Evolutionary conservation across 306 rosid genomes (phyloP).

Genomic region (Fragaria nilgerrensis): DNA sequence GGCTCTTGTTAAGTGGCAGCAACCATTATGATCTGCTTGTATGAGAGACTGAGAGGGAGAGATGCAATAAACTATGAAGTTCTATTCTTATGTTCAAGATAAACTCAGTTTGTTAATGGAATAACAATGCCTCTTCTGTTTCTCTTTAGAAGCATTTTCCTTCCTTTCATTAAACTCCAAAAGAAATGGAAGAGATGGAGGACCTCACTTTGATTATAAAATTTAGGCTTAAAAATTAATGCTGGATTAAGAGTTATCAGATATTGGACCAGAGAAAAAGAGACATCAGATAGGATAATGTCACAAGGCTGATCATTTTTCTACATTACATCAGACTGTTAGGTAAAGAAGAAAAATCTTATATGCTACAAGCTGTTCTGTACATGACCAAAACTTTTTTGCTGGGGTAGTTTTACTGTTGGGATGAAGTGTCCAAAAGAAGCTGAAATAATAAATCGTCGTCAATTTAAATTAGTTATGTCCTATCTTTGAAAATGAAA

Average conservation of each 20-base stretch:
- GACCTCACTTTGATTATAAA: background rate
- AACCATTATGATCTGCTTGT: slow-evolving; percentile 91
- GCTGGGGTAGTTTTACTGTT: background rate
- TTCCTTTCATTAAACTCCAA: background rate
- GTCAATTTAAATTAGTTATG: no score
- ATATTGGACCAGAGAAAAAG: background rate
- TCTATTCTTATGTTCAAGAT: background rate
- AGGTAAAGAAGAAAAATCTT: background rate
- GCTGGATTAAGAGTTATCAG: background rate
- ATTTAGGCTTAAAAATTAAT: background rate
- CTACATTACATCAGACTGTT: background rate
- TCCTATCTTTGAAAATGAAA: no score
- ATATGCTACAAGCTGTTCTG: background rate
- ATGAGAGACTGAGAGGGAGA: slow-evolving; percentile 26
- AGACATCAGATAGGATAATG: background rate
- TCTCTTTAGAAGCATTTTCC: background rate
- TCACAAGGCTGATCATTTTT: background rate
- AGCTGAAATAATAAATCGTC: no score
- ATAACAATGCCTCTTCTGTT: background rate
- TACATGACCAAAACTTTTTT: background rate
- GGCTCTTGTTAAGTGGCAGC: slow-evolving; percentile 71
- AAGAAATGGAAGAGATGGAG: background rate
- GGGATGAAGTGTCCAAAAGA: background rate
- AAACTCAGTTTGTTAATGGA: background rate
- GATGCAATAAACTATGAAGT: background rate